Base-by-base conservation (phyloP, 2,329 filamentous ascomycete species). In the Neofusicoccum kwambonambiense region DNA sequence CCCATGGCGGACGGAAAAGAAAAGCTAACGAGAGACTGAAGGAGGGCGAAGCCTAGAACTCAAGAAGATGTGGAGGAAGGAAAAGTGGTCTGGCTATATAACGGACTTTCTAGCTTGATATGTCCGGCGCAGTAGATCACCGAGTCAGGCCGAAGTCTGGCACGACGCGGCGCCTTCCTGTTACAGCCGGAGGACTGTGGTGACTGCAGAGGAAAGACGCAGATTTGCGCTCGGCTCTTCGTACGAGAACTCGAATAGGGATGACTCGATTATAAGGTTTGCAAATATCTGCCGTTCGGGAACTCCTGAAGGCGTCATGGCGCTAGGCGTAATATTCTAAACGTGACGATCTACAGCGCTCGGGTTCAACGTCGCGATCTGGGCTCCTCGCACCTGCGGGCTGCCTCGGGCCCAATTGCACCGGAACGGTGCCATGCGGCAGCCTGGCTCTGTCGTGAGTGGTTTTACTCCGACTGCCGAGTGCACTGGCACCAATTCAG, bases 281-380 rank as follows among this genome's bases (percentile, higher is more conserved):
- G 41, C 22, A 60, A 11, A 22, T 19, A 17, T 41, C 31, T 27
- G 22, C 22, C 8, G 42, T 44, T 47, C 27, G 56, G 56, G n/a
- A 15, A 13, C 56, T 47, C 42, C 41, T 47, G 56, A 60, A 13
- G 15, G 27, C 31, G 56, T 47, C 56, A 35, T 37, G 22, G 56
- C 56, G 42, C 42, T 11, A 47, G 56, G 56, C 41, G 41, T 37
- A 60, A 60, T 60, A 7, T 47, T 4, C n/a, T 3, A 37, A 41
- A 47, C 56, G 56, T 60, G 41, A 47, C 27, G 56, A 60, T 60
- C 56, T 47, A 47, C 56, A 17, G 8, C 22, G 52, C 52, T 44
- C 52, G 44, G 37, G 19, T 57, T 31, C n/a, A n/a, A 22, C 41
- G 41, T 60, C 34, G 12, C 15, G 4, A 15, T 34, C 56, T 27